Base-by-base conservation (phyloP, 306 rosid genomes). In the Oxytropis ochrocephala region DNA sequence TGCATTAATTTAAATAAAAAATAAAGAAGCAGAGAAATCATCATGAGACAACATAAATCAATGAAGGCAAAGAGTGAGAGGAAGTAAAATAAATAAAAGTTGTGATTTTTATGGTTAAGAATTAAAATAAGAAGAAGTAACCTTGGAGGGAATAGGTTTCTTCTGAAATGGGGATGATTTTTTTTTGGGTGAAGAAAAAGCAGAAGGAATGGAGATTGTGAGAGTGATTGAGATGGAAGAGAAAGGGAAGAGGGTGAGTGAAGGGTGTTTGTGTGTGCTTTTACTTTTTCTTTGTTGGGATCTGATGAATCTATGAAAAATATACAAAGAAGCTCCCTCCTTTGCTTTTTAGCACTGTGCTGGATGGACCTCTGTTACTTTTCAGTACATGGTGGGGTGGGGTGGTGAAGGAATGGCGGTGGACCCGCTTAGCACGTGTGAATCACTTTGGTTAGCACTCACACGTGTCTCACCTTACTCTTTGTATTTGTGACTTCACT, bases 291-390 rank as follows among this genome's bases (percentile, higher is more conserved):
- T 5, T 78, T 76, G 73, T 75, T 46, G 67, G 90, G 87, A 88
- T 88, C 97, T 73, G 76, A 58, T 85, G 97, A 88, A 91, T 88
- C 88, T 83, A 66, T 62, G 81, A 70, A 70, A 85, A 79, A 85
- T 80, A 79, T 85, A 78, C 91, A 84, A 11, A 78, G 66, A 74
- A 35, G 67, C 53, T 65, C 27, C 70, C 54, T 35, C 3, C 13
- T 17, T 48, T 71, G 66, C 72, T 51, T 82, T 72, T 71, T 47
- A 53, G 59, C 50, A 71, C 80, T 29, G 67, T 71, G 67, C 12
- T 32, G 48, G 18, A 46, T 32, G 48, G 18, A 46, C 50, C 79
- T 67, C 54, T 59, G 75, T 67, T 67, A 50, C 67, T 62, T 36
- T 8, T 36, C 5, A 1, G 71, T 60, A 58, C 74, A 70, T 71